Evolutionary conservation across 1,284 basidiomycete genomes (phyloP).

Genomic region (Schizophyllum commune): DNA sequence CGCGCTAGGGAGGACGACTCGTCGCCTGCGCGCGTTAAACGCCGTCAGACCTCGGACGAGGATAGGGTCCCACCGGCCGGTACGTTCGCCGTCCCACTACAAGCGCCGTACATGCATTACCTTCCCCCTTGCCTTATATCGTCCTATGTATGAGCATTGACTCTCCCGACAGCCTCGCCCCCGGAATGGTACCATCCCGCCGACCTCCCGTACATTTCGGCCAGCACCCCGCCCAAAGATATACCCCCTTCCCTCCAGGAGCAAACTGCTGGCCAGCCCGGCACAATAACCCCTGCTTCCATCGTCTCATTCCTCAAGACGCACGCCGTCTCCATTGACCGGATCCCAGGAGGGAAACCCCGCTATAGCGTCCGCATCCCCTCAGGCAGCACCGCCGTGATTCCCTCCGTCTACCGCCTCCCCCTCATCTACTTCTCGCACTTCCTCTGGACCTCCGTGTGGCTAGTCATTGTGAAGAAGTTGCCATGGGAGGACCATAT

Average conservation of each 20-base stretch:
- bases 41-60: neutral
- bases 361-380: constrained; percentile 63
- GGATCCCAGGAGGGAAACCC: neutral
- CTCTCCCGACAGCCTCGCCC: neutral
- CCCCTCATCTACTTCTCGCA: neutral
- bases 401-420: constrained; percentile 55
- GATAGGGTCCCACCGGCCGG: neutral
- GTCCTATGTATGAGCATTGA: neutral
- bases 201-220: neutral
- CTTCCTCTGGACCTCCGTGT: neutral
- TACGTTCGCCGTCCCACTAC: neutral
- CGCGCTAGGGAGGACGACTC: neutral
- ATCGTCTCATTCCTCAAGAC: neutral
- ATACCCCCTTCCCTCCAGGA: no score
- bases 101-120: neutral
- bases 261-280: neutral
- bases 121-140: neutral
- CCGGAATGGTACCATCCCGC: neutral
- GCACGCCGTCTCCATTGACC: neutral
- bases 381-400: constrained; percentile 79
- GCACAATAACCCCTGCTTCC: neutral
- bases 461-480: neutral
- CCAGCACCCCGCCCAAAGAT: no score
- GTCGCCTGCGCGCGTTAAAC: neutral
- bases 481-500: neutral